Base-by-base conservation (phyloP, 352 stramenopile genomes). In the Phytophthora meadii region DNA sequence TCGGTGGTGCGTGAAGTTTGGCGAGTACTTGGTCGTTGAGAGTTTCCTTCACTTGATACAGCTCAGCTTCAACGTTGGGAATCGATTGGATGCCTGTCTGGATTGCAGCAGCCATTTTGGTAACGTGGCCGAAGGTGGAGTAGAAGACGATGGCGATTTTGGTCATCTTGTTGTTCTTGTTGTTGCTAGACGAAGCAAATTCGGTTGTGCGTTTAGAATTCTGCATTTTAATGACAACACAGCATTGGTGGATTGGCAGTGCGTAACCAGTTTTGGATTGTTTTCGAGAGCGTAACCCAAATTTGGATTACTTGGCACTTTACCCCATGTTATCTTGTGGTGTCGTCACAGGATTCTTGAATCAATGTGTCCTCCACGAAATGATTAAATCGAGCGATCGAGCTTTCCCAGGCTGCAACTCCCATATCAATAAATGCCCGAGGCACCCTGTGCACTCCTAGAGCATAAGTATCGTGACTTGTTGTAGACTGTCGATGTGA, bases 71-170 rank as follows among this genome's bases (percentile, higher is more conserved):
- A 15, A 88, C 80, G 27, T 84, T 86, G 4, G 70, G 71, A 5
- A 81, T 73, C 8, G 70, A 58, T 41, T 84, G 71, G 17, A 93
- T 68, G 28, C 86, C 88, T 4, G 70, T 70, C 46, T 87, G 86
- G 54, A 96, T 79, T 37, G 74, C 61, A 5, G 78, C 65, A 9
- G 87, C 86, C 71, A 97, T 61, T 54, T 78, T 83, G 44, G 62
- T 65, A 42, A 97, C 76, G 55, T 97, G 89, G 8, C 88, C 88
- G 72, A 96, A 96, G 56, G 92, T 86, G 68, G 76, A 90, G 70
- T 92, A 94, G 70, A 89, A 89, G 42, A 93, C 58, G 56, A 94
- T 87, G 10, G 82, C 82, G 41, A 94, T 78, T 47, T 90, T 92
- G 44, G 83, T 77, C 72, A 77, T 77, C 30, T 54, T 54, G 12